Conservation (phyloP, 2,329 filamentous ascomycete genomes). For the Trichoderma guizhouense region DNA sequence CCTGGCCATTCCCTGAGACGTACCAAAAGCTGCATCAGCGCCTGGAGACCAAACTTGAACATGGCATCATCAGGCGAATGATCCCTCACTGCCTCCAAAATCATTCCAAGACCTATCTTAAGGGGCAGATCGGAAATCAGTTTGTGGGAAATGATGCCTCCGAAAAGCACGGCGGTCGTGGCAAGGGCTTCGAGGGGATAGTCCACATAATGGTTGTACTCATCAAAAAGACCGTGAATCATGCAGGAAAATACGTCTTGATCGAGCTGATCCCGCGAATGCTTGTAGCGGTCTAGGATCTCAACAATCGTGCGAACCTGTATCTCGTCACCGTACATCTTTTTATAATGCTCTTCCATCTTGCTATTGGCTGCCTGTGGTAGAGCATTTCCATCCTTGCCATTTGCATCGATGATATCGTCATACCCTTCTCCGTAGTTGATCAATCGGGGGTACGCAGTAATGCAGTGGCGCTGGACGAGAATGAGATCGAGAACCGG, state of each 20-base stretch:
- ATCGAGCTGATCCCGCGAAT: conserved; percentile 75
- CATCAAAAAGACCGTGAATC: conserved; percentile 96
- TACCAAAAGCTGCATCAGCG: conserved; percentile 80
- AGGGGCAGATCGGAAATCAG: conserved; percentile 86
- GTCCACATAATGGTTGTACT: conserved; percentile 91
- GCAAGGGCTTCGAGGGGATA: conserved; percentile 95
- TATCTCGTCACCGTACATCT: conserved; percentile 92
- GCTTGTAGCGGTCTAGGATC: conserved; percentile 81
- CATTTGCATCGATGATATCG: conserved; percentile 84
- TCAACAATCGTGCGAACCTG: conserved; percentile 83
- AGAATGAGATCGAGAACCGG: conserved; percentile 67
- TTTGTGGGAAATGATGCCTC: conserved; percentile 91
- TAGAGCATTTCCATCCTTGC: conserved; percentile 75
- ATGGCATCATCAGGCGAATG: conserved; percentile 80
- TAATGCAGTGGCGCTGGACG: conserved; percentile 84
- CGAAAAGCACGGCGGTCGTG: conserved; percentile 93
- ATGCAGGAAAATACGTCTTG: conserved; percentile 98
- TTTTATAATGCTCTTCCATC: conserved; percentile 98
- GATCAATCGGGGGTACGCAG: conserved; percentile 88
- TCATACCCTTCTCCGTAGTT: conserved; percentile 94
- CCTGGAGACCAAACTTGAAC: conserved; percentile 98
- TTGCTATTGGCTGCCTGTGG: conserved; percentile 75
- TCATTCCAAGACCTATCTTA: conserved; percentile 94
- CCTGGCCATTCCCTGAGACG: conserved; percentile 92
- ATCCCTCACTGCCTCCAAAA: conserved; percentile 90